Evolutionary conservation across 2,329 filamentous ascomycete genomes (phyloP).

Genomic region (Ophiocordyceps camponoti-leonardi): DNA sequence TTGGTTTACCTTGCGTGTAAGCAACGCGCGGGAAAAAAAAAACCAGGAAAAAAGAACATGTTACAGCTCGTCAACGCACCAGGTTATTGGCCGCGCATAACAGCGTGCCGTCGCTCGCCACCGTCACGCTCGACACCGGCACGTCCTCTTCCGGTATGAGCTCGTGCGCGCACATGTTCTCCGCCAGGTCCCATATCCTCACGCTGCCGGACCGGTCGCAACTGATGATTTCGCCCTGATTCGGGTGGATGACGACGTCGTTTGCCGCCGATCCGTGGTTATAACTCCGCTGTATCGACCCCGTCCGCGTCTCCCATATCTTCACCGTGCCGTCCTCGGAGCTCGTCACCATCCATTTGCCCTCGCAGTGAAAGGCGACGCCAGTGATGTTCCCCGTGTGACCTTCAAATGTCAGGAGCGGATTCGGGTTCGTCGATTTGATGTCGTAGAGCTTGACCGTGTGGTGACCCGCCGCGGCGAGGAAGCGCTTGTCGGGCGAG

Average conservation of each 20-base stretch:
- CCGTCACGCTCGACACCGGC: conserved; percentile 82
- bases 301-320: conserved; percentile 86
- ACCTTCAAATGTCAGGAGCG: conserved; percentile 84
- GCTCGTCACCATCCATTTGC: conserved; percentile 99
- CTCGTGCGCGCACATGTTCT: conserved; percentile 94
- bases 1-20: conserved; percentile 3
- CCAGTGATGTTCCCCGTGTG: conserved; percentile 94
- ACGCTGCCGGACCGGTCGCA: conserved; percentile 89
- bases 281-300: conserved; percentile 82
- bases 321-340: conserved; percentile 94
- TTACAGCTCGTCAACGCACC: conserved; percentile 35
- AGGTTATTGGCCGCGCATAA: conserved; percentile 87
- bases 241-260: conserved; percentile 98
- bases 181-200: conserved; percentile 86
- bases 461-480: conserved; percentile 64
- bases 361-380: conserved; percentile 94
- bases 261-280: conserved; percentile 79
- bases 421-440: conserved; percentile 92
- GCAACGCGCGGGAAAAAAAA: neutral
- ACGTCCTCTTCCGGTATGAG: conserved; percentile 93
- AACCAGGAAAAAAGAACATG: too few species aligned
- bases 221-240: conserved; percentile 94
- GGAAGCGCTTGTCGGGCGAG: conserved; percentile 90
- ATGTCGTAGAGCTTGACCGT: conserved; percentile 97
- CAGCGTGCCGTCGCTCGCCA: conserved; percentile 83